phyloP scores from a whole-genome alignment of 2,329 filamentous ascomycete species.

The Bipolaris cookei region DNA sequence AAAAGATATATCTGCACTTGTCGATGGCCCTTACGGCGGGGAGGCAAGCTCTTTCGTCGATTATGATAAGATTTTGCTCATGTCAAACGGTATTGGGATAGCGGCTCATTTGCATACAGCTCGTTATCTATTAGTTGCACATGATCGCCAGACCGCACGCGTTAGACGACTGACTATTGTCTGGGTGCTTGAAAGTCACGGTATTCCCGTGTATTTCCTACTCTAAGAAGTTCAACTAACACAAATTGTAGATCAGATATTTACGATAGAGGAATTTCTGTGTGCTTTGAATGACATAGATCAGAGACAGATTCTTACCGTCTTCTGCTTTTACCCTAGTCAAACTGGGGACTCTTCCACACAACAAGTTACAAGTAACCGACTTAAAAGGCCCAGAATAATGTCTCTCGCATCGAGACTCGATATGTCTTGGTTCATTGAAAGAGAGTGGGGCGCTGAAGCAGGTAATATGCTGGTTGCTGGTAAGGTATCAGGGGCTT shows the following conservation, averaged over 20 bases:
- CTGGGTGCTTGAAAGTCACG: conserved; percentile 9
- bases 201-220: no score
- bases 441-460: conserved; percentile 6
- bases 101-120: conserved; percentile 10
- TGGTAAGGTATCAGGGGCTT: conserved; percentile 1
- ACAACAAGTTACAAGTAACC: no score
- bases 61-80: conserved; percentile 18
- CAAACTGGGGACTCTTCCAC: no score
- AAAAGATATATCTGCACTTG: background rate
- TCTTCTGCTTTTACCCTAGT: background rate
- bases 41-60: background rate
- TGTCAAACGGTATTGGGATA: conserved; percentile 15
- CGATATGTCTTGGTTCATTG: conserved; percentile 10
- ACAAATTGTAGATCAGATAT: background rate
- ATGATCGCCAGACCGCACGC: conserved; percentile 14
- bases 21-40: background rate
- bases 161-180: conserved; percentile 13
- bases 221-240: background rate
- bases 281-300: background rate
- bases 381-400: no score
- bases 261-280: background rate
- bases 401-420: no score
- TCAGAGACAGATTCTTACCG: background rate
- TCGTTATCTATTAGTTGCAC: conserved; percentile 8
- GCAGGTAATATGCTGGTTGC: conserved; percentile 13